Evolutionary conservation across 768 basidiomycete genomes (phyloP), one percentile per base, ranked within the genome.

Genomic region (Tricholoma flavovirens): DNA sequence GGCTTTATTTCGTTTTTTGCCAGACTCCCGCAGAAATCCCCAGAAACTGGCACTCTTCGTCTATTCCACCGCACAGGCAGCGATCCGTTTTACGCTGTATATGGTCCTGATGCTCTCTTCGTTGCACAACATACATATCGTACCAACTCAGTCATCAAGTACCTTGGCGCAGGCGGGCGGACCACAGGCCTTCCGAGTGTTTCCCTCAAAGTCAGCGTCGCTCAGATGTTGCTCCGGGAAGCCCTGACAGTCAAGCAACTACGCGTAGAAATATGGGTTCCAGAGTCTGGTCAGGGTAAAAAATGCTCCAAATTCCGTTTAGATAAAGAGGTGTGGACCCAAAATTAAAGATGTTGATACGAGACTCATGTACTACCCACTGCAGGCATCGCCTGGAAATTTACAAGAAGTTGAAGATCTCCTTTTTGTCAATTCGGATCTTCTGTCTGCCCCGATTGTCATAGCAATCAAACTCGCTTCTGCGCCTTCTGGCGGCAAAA

Each of bases 61-160:
- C 83, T 99, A 14, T 98, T 98, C 68, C 83, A 87, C 64, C 85
- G 93, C 22, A 69, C 74, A 26, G 67, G 66, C 2, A 66, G 69
- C 40, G 80, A 78, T 63, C 84, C 89, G 14, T 98, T 81, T 71
- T 98, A 92, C 73, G 83, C 86, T n/a, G 87, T 85, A 1, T 93
- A 98, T 65, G 94, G 93, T 0, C 73, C 82, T 4, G 95, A 98
- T 69, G 96, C 96, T 0, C 74, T 83, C n/a, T 93, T 84, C 61
- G 83, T 96, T 59, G 95, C 96, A 4, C 77, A 83, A 17, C 80
- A 91, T 62, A 84, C 90, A 53, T 93, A 83, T 63, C 87, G 83
- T 55, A 99, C 97, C 2, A 89, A 91, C 63, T 87, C 91, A 1
- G 94, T 98, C 56, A 79, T 99, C 71, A 96, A 96, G 70, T 89